Percentiles rank a stretch among this genome's conserved stretches.
phyloP scores from a whole-genome alignment of 106 monocot genomes.

The Apostasia shenzhenica region DNA sequence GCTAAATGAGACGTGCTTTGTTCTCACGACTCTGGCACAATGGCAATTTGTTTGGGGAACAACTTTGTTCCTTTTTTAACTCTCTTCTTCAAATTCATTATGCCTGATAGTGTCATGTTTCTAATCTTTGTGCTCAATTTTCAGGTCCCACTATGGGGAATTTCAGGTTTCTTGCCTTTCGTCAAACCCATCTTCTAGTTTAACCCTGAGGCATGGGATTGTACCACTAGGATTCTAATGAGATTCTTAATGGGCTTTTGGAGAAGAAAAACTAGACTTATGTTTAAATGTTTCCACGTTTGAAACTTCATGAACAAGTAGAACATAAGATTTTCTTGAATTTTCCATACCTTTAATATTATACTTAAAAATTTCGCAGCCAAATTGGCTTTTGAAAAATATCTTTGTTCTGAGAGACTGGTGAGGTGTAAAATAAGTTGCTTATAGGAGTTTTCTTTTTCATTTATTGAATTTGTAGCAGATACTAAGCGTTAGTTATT shows the following conservation, averaged over 20 bases:
- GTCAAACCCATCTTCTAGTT: slow-evolving; percentile 86
- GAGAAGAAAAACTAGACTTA: slow-evolving; percentile 80
- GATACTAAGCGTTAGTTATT: too few relatives aligned
- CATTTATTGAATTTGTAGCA: too few relatives aligned
- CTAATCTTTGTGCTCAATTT: slow-evolving; percentile 38
- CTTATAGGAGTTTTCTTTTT: too few relatives aligned
- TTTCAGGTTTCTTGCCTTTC: slow-evolving; percentile 86
- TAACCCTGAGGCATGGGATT: slow-evolving; percentile 96
- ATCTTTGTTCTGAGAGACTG: too few relatives aligned
- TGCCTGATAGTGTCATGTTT: too few relatives aligned
- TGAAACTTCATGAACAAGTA: slow-evolving; percentile 74
- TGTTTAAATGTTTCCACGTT: slow-evolving; percentile 69
- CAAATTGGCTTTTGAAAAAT: too few relatives aligned
- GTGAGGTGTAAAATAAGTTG: too few relatives aligned
- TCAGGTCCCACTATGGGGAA: slow-evolving; percentile 80
- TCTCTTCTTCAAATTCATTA: too few relatives aligned
- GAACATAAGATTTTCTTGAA: slow-evolving; percentile 34
- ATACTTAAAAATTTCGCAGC: not conserved
- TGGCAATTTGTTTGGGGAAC: too few relatives aligned
- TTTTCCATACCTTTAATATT: not conserved
- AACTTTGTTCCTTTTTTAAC: too few relatives aligned
- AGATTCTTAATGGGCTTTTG: slow-evolving; percentile 86
- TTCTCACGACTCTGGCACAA: too few relatives aligned
- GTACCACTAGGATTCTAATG: slow-evolving; percentile 77
- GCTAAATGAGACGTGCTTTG: too few relatives aligned